Evolutionary conservation across 495 filamentous ascomycete genomes (phyloP), one percentile per base, ranked within the genome.

Genomic region (Penicillium diatomitis): DNA sequence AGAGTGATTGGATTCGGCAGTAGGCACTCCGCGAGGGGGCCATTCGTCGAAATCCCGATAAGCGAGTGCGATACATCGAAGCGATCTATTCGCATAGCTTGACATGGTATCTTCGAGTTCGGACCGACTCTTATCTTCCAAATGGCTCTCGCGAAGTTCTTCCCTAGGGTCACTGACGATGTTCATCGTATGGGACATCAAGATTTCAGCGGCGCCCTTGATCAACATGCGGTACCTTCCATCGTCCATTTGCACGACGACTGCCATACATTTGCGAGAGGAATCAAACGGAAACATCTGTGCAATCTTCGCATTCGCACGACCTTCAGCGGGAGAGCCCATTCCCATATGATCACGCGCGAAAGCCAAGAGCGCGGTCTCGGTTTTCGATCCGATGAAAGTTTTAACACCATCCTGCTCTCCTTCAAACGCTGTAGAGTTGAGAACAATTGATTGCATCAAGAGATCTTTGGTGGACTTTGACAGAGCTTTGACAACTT

Each of bases 21-120:
- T 81, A 32, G 76, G 78, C 8, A 76, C 78, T 38, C 81, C 77
- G 46, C 74, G 77, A 4, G 91, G 88, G 20, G 90, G 90, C 90
- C 90, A 96, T 40, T 78, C 79, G 9, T 89, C 81, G 58, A 94
- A 96, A 53, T 97, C 91, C 35, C 83, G 84, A 59, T 94, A 96
- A 8, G 87, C 69, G 48, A 96, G 73, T 29, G 83, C 87, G 61
- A 97, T 95, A 8, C 91, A 94, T 41, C 91, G 78, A 36, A 97
- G 71, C 5, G 91, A 96, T 8, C 84, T 79, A 8, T 78, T 77
- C 10, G 90, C 91, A 60, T 95, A 97, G 11, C 67, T 73, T 44
- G 80, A 77, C 56, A 95, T 95, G 41, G 86, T 72, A 10, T 69
- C 67, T 37, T 77, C 73, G 41, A 96, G 66, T 3, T 72, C 77